phyloP scores from a whole-genome alignment of 169 alveolate species.

The Cystoisospora suis region DNA sequence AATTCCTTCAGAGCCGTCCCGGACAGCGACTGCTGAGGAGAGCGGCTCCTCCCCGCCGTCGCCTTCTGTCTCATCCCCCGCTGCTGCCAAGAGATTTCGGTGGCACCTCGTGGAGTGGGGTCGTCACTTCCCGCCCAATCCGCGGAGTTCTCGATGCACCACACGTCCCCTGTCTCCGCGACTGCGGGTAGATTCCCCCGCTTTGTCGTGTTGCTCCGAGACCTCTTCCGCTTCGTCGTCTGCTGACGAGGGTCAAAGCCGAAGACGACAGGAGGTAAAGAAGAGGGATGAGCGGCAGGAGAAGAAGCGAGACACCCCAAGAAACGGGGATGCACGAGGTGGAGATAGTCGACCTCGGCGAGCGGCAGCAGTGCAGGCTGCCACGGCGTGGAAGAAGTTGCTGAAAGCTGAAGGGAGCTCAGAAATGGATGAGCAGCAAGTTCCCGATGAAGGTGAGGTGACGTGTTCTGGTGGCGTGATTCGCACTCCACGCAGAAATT shows the following conservation, averaged over 20 bases:
- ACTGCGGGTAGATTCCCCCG: background rate
- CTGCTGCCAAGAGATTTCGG: background rate
- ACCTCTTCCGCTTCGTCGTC: background rate
- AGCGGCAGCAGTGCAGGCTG: background rate
- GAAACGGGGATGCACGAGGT: no score
- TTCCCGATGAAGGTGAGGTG: no score
- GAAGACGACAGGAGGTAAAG: background rate
- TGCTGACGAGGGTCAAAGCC: background rate
- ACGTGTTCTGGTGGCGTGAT: no score
- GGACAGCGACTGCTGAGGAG: background rate
- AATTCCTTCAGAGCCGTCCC: background rate
- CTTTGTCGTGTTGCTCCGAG: background rate
- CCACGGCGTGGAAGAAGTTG: background rate
- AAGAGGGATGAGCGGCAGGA: no score
- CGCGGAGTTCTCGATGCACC: background rate
- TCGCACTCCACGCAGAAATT: no score
- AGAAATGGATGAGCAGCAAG: no score
- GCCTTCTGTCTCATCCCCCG: background rate
- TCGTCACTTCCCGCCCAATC: background rate
- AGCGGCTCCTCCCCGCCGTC: background rate
- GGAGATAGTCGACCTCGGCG: background rate
- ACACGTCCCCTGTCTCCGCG: background rate
- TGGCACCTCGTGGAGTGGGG: constrained; percentile 10
- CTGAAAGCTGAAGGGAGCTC: no score
- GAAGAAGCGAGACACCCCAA: no score